A percentile compares a stretch with the other conserved stretches of the same genome.
phyloP scores from a whole-genome alignment of 2,329 filamentous ascomycete species.

The Talaromyces sp. region DNA sequence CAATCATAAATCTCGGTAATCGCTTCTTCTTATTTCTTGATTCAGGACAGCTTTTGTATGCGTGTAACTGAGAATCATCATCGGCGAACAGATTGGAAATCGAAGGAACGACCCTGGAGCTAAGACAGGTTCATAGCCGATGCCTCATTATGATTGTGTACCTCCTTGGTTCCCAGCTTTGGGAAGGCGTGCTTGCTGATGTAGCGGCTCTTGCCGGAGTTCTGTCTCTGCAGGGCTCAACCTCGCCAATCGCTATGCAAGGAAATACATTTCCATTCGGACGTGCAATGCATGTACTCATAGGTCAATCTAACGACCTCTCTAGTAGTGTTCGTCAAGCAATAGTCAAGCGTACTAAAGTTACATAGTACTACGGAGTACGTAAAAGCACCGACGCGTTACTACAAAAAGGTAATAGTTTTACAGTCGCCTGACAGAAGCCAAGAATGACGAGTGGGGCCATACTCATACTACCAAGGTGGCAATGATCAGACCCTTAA shows the following conservation, averaged over 20 bases:
- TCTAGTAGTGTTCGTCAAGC: not conserved
- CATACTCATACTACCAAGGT: not conserved
- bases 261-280: not conserved
- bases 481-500: not conserved
- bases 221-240: not conserved
- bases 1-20: not conserved
- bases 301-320: not conserved
- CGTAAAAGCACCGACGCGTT: too few species aligned
- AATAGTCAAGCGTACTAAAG: too few species aligned
- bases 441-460: not conserved
- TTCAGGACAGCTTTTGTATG: not conserved
- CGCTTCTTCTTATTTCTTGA: not conserved
- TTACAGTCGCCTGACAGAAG: not conserved
- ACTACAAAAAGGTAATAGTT: too few species aligned
- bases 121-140: not conserved
- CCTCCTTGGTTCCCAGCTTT: not conserved
- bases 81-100: not conserved
- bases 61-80: not conserved
- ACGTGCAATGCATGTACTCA: not conserved
- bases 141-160: not conserved
- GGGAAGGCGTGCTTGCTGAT: not conserved
- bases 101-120: not conserved
- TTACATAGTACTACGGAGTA: too few species aligned
- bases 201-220: too few species aligned
- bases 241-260: not conserved